A percentile compares a stretch with the other conserved stretches of the same genome.
These are phyloP conservation scores for Mycena maculata DNA, from an alignment of 768 basidiomycete species.

Conservation along the genomic window DNA sequence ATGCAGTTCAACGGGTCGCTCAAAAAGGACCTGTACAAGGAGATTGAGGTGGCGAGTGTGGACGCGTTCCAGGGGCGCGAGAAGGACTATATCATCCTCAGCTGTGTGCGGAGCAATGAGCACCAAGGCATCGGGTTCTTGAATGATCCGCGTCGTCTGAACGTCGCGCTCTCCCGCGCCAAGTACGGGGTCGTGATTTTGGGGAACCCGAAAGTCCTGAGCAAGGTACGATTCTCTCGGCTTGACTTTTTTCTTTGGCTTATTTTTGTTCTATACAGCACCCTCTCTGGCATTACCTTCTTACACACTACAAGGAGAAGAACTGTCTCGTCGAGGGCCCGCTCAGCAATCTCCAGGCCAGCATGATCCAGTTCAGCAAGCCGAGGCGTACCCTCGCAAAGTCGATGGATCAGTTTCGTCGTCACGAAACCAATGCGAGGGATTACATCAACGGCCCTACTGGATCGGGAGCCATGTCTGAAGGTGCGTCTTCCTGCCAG, in stretches of 20 bases:
- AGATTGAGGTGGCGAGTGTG: slow-evolving; percentile 98
- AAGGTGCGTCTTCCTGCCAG: slow-evolving; percentile 57
- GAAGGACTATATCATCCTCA: slow-evolving; percentile 99
- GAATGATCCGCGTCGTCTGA: slow-evolving; percentile 95
- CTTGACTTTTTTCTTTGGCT: slow-evolving; percentile 8
- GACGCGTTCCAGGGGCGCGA: slow-evolving; percentile 99
- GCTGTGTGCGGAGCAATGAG: slow-evolving; percentile 98
- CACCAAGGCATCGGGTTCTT: slow-evolving; percentile 99
- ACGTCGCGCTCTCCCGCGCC: slow-evolving; percentile 96
- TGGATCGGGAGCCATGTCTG: slow-evolving; percentile 54
- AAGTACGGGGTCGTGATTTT: slow-evolving; percentile 99
- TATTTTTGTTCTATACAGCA: slow-evolving; percentile 67
- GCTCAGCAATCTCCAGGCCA: slow-evolving; percentile 93
- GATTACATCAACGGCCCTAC: slow-evolving; percentile 69
- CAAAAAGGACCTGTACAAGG: slow-evolving; percentile 99
- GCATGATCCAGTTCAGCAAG: slow-evolving; percentile 99
- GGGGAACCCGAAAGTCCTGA: slow-evolving; percentile 99
- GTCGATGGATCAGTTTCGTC: slow-evolving; percentile 92
- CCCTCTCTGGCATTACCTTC: slow-evolving; percentile 96
- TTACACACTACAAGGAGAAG: slow-evolving; percentile 99
- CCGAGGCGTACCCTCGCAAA: slow-evolving; percentile 90
- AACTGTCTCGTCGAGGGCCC: slow-evolving; percentile 95
- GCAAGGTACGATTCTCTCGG: slow-evolving; percentile 76
- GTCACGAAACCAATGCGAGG: slow-evolving; percentile 91
- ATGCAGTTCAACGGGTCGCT: slow-evolving; percentile 99